Conservation (phyloP, 495 filamentous ascomycete species). For the Usnea hakonensis region DNA sequence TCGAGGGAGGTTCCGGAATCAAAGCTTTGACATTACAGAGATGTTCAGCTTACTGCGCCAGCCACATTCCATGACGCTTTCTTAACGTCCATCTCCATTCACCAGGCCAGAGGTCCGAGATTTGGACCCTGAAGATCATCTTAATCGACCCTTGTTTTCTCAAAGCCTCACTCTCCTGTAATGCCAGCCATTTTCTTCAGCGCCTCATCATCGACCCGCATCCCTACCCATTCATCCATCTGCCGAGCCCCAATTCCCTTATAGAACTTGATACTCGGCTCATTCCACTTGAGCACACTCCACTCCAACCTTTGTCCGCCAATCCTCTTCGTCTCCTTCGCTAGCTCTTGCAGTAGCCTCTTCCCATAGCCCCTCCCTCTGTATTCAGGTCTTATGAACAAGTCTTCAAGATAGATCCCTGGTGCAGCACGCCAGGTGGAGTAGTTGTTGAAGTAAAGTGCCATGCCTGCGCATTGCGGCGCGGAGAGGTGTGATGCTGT, state of each 20-base stretch:
- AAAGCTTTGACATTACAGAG: not conserved
- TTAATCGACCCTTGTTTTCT: not conserved
- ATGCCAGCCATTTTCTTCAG: slow-evolving; percentile 10
- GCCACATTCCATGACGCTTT: not conserved
- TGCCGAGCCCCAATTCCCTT: slow-evolving; percentile 64
- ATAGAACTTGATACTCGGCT: slow-evolving; percentile 84
- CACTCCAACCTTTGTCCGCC: slow-evolving; percentile 77
- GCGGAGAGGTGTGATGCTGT: slow-evolving; percentile 22
- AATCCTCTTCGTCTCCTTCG: slow-evolving; percentile 59
- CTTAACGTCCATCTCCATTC: not conserved
- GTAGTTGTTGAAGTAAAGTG: slow-evolving; percentile 65
- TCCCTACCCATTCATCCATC: slow-evolving; percentile 83
- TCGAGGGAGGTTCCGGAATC: not conserved
- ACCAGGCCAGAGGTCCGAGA: too few relatives aligned
- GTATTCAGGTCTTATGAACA: slow-evolving; percentile 68
- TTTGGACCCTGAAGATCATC: too few relatives aligned
- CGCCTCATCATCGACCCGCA: slow-evolving; percentile 75
- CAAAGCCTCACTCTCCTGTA: not conserved
- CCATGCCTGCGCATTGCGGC: slow-evolving; percentile 48
- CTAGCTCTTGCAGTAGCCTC: slow-evolving; percentile 64
- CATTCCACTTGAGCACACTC: slow-evolving; percentile 88
- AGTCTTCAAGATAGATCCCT: slow-evolving; percentile 90
- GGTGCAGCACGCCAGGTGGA: slow-evolving; percentile 79
- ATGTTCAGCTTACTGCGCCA: not conserved
- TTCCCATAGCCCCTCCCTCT: slow-evolving; percentile 74